Evolutionary conservation across 2,329 filamentous ascomycete genomes (phyloP).

Genomic region (Verticillium zaregamsianum): DNA sequence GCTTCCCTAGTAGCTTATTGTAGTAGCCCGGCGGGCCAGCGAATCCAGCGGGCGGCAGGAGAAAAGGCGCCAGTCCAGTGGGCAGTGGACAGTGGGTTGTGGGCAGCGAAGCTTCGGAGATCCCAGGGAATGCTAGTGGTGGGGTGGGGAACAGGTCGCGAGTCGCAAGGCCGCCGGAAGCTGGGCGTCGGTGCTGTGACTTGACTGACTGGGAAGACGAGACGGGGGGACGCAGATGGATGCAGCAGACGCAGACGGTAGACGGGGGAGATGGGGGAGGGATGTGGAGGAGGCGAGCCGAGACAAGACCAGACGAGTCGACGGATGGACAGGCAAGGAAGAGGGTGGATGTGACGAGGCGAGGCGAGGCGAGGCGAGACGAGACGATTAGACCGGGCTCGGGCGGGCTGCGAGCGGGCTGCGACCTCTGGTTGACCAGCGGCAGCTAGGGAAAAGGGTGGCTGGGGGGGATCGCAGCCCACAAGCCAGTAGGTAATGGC

Average conservation of each 20-base stretch:
- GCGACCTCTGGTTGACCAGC: neutral
- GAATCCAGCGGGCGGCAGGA: conserved; percentile 14
- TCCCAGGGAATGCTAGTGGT: conserved; percentile 13
- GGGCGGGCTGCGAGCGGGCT: neutral
- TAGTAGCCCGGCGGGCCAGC: conserved; percentile 7
- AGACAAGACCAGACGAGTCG: neutral
- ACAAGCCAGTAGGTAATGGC: neutral
- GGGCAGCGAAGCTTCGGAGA: conserved; percentile 16
- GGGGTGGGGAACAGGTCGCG: conserved; percentile 12
- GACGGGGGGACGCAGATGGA: neutral
- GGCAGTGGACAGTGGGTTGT: neutral
- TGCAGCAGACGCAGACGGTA: neutral
- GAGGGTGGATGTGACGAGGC: neutral
- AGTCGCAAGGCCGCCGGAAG: conserved; percentile 4
- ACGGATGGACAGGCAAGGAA: neutral
- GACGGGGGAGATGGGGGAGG: neutral
- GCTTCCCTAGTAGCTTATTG: conserved; percentile 11
- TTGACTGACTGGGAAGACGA: neutral
- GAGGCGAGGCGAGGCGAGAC: neutral
- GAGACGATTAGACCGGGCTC: neutral
- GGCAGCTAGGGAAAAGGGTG: conserved; percentile 2
- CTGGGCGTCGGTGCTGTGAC: conserved; percentile 6
- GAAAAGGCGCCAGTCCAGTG: conserved; percentile 3
- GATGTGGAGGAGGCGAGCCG: neutral
- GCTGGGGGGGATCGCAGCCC: neutral